Evolutionary conservation across 345 rosid species (phyloP).

Genomic region (Melaleuca alternifolia): DNA sequence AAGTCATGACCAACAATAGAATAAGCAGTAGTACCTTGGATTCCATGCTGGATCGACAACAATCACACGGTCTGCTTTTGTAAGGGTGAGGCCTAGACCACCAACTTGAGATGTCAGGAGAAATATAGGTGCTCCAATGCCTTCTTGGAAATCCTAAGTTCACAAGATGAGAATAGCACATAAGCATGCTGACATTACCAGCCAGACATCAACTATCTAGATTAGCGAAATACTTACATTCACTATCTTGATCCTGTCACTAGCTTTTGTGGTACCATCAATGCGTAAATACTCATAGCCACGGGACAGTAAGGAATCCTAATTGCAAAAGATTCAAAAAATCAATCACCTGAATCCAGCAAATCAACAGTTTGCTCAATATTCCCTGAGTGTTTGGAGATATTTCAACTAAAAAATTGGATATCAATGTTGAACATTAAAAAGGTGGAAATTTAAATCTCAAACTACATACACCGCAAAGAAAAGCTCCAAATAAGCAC

Average conservation of each 20-base stretch:
- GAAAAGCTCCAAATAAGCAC: background rate
- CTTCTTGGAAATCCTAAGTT: conserved; percentile 80
- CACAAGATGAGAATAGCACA: conserved; percentile 7
- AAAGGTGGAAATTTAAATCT: background rate
- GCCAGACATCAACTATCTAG: background rate
- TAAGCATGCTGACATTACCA: background rate
- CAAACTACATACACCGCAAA: too few species aligned
- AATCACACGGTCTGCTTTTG: conserved; percentile 96
- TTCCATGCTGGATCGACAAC: conserved; percentile 99
- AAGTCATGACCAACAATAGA: background rate
- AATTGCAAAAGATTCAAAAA: background rate
- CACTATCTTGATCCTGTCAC: conserved; percentile 75
- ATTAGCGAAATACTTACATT: conserved; percentile 34
- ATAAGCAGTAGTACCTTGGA: conserved; percentile 49
- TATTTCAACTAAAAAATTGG: background rate
- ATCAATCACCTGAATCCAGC: background rate
- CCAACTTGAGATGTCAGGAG: conserved; percentile 97
- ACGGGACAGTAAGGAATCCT: conserved; percentile 65
- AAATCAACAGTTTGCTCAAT: background rate
- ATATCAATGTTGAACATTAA: background rate
- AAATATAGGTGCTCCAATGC: conserved; percentile 71
- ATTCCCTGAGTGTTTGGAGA: background rate
- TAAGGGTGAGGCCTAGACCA: conserved; percentile 96
- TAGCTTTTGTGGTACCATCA: conserved; percentile 90
- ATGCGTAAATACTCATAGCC: conserved; percentile 70